Evolutionary conservation across 371 early-diverging fungal species (phyloP), one percentile per base, ranked within the genome.

Genomic region (Blakeslea trispora): DNA sequence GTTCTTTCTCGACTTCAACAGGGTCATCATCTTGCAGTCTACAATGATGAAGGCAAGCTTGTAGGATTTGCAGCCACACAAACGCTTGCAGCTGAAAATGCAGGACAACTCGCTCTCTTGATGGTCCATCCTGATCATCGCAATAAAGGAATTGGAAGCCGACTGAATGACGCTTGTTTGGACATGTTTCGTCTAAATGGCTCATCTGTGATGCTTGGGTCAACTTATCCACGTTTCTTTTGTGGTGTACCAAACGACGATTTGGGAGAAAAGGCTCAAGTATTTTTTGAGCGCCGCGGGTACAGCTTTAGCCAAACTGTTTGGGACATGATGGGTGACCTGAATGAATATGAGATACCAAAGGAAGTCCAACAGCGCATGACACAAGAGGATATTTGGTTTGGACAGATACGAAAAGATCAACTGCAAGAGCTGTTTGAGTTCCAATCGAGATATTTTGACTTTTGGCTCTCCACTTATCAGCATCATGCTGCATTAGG

Each of bases 221-320:
- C 77, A 21, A 71, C 63, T 1, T 72, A 72, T 55, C 80, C 80
- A 17, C 75, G 80, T n/a, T 72, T 79, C 61, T 79, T 76, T 45
- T 68, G 66, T 49, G 80, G 80, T 32, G 51, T 79, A 1, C 80
- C 77, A 18, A 55, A 67, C 19, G 51, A 57, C 14, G 58, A 67
- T 18, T 35, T 64, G 41, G 60, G 61, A 31, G 37, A 58, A 50
- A 28, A 58, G n/a, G 55, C 59, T 11, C 55, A 48, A 55, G 51
- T 1, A 0, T 74, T 76, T 47, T 79, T 79, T 31, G 39, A 56
- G 21, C 61, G 55, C 35, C 72, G 75, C n/a, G 77, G 80, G 17
- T 79, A 69, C 71, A 47, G 55, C 0, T 31, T 74, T 32, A n/a
- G 18, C 2, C 44, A 37, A 3, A 37, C 39, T 0, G 72, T 79